These are phyloP conservation scores for Lanmaoa rubissima DNA, from an alignment of 768 basidiomycete genomes.

Conservation along the genomic window DNA sequence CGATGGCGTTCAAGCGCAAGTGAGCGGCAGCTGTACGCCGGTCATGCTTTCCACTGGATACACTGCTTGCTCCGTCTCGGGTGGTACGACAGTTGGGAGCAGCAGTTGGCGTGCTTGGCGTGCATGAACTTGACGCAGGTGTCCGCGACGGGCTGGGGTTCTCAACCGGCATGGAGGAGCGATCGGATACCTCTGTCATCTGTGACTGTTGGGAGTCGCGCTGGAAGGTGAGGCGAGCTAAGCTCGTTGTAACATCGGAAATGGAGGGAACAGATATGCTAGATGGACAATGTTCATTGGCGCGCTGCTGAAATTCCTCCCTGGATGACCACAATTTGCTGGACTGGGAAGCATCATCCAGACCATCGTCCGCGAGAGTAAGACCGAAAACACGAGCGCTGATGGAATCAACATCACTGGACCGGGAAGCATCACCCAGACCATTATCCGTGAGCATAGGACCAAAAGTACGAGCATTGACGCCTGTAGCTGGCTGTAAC, in stretches of 20 bases:
- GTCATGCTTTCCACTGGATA: too few species aligned
- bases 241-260: not conserved
- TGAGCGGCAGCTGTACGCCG: not conserved
- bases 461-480: not conserved
- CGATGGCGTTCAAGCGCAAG: not conserved
- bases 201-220: not conserved
- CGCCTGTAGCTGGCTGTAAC: not conserved
- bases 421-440: too few species aligned
- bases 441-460: not conserved
- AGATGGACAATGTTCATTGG: not conserved
- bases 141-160: not conserved
- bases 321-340: conserved; percentile 1
- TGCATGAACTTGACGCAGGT: not conserved
- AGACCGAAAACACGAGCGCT: not conserved
- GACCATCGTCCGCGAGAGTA: not conserved
- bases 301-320: not conserved
- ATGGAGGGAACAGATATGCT: not conserved
- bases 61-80: too few species aligned
- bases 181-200: not conserved
- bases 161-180: not conserved
- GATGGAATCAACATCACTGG: not conserved
- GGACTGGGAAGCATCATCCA: not conserved
- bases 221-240: not conserved
- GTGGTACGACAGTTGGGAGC: too few species aligned
- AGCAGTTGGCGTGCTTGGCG: not conserved